These are phyloP conservation scores for Leccinum huronense DNA, from an alignment of 1,284 basidiomycete genomes.

Conservation along the genomic window DNA sequence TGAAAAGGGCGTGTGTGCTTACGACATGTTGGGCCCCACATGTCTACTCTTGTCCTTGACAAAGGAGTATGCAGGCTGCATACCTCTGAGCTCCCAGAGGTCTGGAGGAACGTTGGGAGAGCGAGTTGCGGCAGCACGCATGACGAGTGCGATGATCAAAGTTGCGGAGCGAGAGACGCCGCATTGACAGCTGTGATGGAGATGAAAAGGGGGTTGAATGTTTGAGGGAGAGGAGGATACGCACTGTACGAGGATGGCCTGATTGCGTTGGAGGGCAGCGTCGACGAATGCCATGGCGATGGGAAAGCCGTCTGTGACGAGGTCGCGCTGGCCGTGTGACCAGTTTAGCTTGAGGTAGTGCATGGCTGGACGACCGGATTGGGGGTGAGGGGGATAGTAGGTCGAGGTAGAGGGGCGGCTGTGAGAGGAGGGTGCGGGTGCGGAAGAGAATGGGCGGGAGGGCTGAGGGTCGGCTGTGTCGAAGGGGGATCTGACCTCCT, in stretches of 20 bases:
- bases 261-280: slow-evolving; percentile 65
- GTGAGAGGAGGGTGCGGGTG: slow-evolving; percentile 55
- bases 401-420: slow-evolving; percentile 42
- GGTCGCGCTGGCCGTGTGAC: slow-evolving; percentile 91
- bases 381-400: slow-evolving; percentile 62
- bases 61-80: slow-evolving; percentile 92
- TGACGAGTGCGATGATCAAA: slow-evolving; percentile 89
- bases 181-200: slow-evolving; percentile 78
- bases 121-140: slow-evolving; percentile 84
- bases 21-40: slow-evolving; percentile 96
- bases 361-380: slow-evolving; percentile 70
- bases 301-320: slow-evolving; percentile 77
- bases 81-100: slow-evolving; percentile 78
- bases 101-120: slow-evolving; percentile 67
- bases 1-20: slow-evolving; percentile 42
- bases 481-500: slow-evolving; percentile 84
- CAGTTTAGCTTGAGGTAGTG: slow-evolving; percentile 92
- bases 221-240: slow-evolving; percentile 34
- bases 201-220: slow-evolving; percentile 17
- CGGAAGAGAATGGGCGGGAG: slow-evolving; percentile 60
- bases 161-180: slow-evolving; percentile 95
- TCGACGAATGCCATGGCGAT: slow-evolving; percentile 82
- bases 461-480: slow-evolving; percentile 48
- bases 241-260: slow-evolving; percentile 86
- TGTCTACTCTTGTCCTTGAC: slow-evolving; percentile 87